Evolutionary conservation across 1,139 yeast genomes (phyloP).

Genomic region (Yamadazyma trypodendri): DNA sequence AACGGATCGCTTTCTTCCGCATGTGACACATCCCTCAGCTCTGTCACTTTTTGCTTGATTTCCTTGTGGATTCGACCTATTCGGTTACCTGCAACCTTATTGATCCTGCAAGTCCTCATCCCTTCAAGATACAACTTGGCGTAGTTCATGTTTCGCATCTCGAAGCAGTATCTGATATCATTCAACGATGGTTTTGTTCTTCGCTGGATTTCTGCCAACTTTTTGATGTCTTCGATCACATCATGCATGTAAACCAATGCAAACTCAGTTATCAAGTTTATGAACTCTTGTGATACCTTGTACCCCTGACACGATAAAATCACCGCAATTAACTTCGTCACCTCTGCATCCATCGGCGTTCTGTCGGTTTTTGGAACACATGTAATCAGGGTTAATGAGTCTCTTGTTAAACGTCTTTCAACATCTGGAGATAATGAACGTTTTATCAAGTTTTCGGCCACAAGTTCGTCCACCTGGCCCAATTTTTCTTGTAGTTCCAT

Average conservation of each 20-base stretch:
- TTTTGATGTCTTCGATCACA: constrained; percentile 47
- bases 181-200: constrained; percentile 56
- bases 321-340: constrained; percentile 34
- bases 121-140: constrained; percentile 45
- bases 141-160: constrained; percentile 45
- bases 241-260: constrained; percentile 52
- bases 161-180: constrained; percentile 54
- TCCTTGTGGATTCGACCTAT: constrained; percentile 10
- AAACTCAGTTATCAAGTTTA: constrained; percentile 46
- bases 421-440: constrained; percentile 3
- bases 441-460: constrained; percentile 1
- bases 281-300: constrained; percentile 39
- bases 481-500: constrained; percentile 1
- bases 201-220: constrained; percentile 66
- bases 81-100: neutral
- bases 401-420: constrained; percentile 1
- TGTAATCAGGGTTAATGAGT: constrained; percentile 1
- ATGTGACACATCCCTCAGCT: constrained; percentile 2
- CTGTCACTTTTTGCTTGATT: constrained; percentile 5
- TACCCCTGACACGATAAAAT: constrained; percentile 38
- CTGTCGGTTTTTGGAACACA: constrained; percentile 6
- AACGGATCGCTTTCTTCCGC: constrained; percentile 29
- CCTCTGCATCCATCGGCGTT: constrained; percentile 34
- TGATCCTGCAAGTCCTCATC: constrained; percentile 4
- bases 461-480: constrained; percentile 2